Percentiles rank a stretch among this genome's conserved stretches.
These are phyloP conservation scores for Blastocystis sp. DNA, from an alignment of 352 stramenopile genomes.

Conservation along the genomic window DNA sequence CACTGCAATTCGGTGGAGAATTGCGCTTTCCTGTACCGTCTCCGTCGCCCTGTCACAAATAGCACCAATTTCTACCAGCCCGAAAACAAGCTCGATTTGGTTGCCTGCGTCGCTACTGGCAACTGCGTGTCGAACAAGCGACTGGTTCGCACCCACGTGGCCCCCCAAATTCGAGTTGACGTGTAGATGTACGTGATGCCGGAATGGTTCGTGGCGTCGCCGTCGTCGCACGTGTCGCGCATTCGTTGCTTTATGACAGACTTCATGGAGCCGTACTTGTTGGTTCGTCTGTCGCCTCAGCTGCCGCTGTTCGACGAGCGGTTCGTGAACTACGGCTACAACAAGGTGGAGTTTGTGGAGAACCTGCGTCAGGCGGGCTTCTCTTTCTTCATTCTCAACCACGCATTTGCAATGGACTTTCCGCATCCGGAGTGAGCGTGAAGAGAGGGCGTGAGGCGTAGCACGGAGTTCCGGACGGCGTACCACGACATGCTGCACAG, in stretches of 20 bases:
- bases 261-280: slow-evolving; percentile 52
- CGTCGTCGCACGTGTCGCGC: slow-evolving; percentile 11
- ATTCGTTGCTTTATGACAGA: slow-evolving; percentile 39
- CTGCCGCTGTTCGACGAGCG: slow-evolving; percentile 42
- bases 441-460: neutral
- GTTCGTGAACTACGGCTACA: slow-evolving; percentile 61
- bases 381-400: slow-evolving; percentile 43
- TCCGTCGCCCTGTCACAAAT: neutral
- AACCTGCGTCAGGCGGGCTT: slow-evolving; percentile 29
- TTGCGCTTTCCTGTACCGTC: slow-evolving; percentile 17
- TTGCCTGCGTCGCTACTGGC: neutral
- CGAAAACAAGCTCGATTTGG: slow-evolving; percentile 33
- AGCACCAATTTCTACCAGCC: slow-evolving; percentile 25
- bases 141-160: slow-evolving; percentile 13
- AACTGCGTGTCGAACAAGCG: slow-evolving; percentile 19
- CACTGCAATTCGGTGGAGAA: slow-evolving; percentile 3
- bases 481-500: slow-evolving; percentile 25
- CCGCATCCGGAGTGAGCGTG: slow-evolving; percentile 43
- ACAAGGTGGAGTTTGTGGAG: slow-evolving; percentile 62
- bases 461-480: neutral
- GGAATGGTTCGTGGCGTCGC: slow-evolving; percentile 31
- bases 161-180: neutral
- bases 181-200: slow-evolving; percentile 52
- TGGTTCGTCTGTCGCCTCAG: slow-evolving; percentile 2
- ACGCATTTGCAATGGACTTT: slow-evolving; percentile 50